These are phyloP conservation scores for Acacia crassicarpa DNA, from an alignment of 306 rosid genomes.

Conservation along the genomic window DNA sequence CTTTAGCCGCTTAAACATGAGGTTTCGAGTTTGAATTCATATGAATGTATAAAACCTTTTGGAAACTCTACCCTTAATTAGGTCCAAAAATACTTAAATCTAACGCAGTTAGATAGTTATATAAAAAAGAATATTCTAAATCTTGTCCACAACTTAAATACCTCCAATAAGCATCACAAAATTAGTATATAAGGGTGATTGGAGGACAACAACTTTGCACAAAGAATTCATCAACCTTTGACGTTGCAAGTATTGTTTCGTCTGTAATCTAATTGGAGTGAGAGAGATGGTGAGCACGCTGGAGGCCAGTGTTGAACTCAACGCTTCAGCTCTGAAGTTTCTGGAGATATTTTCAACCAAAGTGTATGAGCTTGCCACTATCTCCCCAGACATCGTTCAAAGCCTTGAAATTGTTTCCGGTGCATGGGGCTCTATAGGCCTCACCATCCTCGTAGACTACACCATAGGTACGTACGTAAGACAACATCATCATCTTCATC, in stretches of 20 bases:
- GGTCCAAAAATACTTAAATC: no score
- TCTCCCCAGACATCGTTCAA: background rate
- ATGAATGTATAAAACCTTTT: no score
- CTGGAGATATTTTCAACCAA: background rate
- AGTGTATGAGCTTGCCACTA: background rate
- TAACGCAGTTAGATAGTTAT: no score
- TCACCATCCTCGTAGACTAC: no score
- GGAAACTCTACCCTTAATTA: no score
- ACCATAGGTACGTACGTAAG: no score
- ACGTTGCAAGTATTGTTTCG: background rate
- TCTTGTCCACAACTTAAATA: no score
- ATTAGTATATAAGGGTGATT: background rate
- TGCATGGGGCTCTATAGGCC: background rate
- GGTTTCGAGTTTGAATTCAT: no score
- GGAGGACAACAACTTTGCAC: background rate
- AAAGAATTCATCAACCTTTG: background rate
- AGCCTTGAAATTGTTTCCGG: background rate
- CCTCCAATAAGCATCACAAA: no score
- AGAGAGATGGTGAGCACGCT: background rate
- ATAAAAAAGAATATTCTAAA: no score
- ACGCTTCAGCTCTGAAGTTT: background rate
- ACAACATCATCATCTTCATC: background rate
- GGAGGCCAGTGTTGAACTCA: background rate
- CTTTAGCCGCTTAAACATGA: no score
- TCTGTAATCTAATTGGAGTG: background rate